phyloP scores from a whole-genome alignment of 2,329 filamentous ascomycete species.

The Teratosphaeriaceae sp. region DNA sequence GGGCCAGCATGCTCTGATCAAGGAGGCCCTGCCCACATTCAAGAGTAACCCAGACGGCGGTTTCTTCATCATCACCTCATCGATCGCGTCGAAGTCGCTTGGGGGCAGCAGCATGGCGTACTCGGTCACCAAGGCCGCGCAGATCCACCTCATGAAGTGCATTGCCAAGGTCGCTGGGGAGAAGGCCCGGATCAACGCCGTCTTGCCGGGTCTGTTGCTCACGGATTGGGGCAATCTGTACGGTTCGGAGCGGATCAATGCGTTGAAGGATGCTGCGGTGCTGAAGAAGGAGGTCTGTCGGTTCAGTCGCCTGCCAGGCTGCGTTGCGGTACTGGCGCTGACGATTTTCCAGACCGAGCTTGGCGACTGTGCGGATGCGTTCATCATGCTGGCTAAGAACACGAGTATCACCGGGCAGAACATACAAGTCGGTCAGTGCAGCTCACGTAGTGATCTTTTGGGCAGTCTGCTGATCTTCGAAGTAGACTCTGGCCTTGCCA shows the following conservation, averaged over 20 bases:
- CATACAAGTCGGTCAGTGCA: conserved; percentile 35
- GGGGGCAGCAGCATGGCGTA: conserved; percentile 60
- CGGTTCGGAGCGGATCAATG: conserved; percentile 50
- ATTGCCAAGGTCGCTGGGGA: conserved; percentile 56
- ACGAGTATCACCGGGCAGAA: conserved; percentile 44
- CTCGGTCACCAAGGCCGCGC: conserved; percentile 68
- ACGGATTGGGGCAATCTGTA: conserved; percentile 55
- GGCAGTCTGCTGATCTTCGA: not conserved
- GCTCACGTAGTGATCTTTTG: too few relatives aligned
- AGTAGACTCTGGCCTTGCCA: conserved; percentile 6
- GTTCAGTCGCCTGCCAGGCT: not conserved
- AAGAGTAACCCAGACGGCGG: conserved; percentile 56
- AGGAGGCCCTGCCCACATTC: conserved; percentile 52
- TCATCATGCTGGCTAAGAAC: conserved; percentile 49
- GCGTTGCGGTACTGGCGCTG: conserved; percentile 2
- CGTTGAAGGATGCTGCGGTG: conserved; percentile 48
- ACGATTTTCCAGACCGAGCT: conserved; percentile 37
- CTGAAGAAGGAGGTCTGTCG: conserved; percentile 52
- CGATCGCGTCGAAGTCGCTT: conserved; percentile 47
- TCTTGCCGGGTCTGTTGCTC: conserved; percentile 57
- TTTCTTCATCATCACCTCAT: conserved; percentile 55
- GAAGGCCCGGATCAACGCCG: conserved; percentile 58
- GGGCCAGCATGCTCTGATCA: conserved; percentile 44
- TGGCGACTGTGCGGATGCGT: conserved; percentile 51
- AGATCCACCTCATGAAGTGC: conserved; percentile 60